Percentiles rank a stretch among this genome's conserved stretches.
These are phyloP conservation scores for Trichoderma breve DNA, from an alignment of 2,329 filamentous ascomycete species.

Conservation along the genomic window DNA sequence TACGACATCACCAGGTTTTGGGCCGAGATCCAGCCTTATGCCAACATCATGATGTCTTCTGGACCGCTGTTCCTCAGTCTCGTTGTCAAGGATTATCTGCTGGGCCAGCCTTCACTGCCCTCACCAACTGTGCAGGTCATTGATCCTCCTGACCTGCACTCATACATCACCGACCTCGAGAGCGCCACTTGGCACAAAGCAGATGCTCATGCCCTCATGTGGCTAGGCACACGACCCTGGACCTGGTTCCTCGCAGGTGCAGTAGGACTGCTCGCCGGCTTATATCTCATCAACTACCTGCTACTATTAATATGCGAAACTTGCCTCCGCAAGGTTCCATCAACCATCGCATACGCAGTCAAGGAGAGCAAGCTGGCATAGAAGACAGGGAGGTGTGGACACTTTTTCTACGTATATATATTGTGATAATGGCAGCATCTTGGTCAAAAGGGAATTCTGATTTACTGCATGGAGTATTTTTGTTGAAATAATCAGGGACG, in stretches of 20 bases:
- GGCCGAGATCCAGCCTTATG: slow-evolving; percentile 8
- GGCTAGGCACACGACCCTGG: slow-evolving; percentile 8
- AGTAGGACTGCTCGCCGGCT: background rate
- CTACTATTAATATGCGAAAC: background rate
- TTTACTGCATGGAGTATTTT: background rate
- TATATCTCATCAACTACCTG: slow-evolving; percentile 6
- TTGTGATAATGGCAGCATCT: slow-evolving; percentile 4
- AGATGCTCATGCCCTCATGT: slow-evolving; percentile 12
- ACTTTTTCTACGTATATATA: background rate
- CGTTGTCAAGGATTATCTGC: slow-evolving; percentile 7
- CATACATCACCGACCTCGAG: slow-evolving; percentile 15
- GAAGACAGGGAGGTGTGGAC: background rate
- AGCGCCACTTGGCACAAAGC: slow-evolving; percentile 9
- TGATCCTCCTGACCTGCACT: background rate
- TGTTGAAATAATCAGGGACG: background rate
- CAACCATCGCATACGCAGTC: background rate
- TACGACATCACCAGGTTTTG: slow-evolving; percentile 13
- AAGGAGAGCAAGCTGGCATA: slow-evolving; percentile 8
- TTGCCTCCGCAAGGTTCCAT: slow-evolving; percentile 8
- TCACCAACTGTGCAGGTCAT: slow-evolving; percentile 7
- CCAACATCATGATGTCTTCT: slow-evolving; percentile 18
- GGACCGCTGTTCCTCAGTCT: slow-evolving; percentile 11
- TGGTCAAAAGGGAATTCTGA: background rate
- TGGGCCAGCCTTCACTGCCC: background rate
- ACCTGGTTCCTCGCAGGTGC: slow-evolving; percentile 1